Conservation (phyloP, 345 rosid species). For the Arabidopsis thaliana region TAIR10.1 NC_003070.9:25088001-25088500, state of each 20-base stretch:
- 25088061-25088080: slow-evolving; percentile 99
- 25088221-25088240: slow-evolving; percentile 2
- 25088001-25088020: slow-evolving; percentile 99
- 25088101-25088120: slow-evolving; percentile 79
- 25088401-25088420: slow-evolving; percentile 94
- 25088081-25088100: slow-evolving; percentile 77
- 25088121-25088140: slow-evolving; percentile 88
- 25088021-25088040: slow-evolving; percentile 96
- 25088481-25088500: slow-evolving; percentile 61
- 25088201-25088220: neutral
- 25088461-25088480: slow-evolving; percentile 57
- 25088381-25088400: slow-evolving; percentile 87
- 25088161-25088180: slow-evolving; percentile 7
- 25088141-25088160: slow-evolving; percentile 70
- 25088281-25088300: slow-evolving; percentile 37
- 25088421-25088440: slow-evolving; percentile 90
- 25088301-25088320: slow-evolving; percentile 92
- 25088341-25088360: slow-evolving; percentile 97
- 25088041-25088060: slow-evolving; percentile 95
- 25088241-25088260: slow-evolving; percentile 3
- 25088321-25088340: slow-evolving; percentile 93
- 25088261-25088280: neutral
- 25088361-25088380: slow-evolving; percentile 94
- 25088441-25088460: slow-evolving; percentile 78
- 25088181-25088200: slow-evolving; percentile 8